Evolutionary conservation across 2,329 filamentous ascomycete species (phyloP).

Genomic region (Beauveria sp.): DNA sequence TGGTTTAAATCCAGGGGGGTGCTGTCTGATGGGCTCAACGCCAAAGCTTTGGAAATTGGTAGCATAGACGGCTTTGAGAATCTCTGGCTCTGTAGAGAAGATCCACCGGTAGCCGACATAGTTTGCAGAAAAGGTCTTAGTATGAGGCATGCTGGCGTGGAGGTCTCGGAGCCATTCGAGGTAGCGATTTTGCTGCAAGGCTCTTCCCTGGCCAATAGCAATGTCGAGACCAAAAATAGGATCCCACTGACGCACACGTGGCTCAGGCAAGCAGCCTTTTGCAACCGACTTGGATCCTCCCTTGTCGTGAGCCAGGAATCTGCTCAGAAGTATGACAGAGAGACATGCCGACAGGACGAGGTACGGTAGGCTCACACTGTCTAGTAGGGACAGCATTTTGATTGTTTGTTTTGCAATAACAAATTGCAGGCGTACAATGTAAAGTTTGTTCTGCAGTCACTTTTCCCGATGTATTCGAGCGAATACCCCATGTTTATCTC

Average conservation of each 20-base stretch:
- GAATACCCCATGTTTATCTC: too few species aligned
- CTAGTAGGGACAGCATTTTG: not conserved
- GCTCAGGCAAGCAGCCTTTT: slow-evolving; percentile 11
- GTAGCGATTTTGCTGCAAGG: slow-evolving; percentile 15
- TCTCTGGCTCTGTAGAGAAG: slow-evolving; percentile 17
- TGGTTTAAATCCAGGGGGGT: slow-evolving; percentile 14
- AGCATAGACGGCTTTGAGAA: slow-evolving; percentile 17
- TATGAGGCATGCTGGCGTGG: slow-evolving; percentile 12
- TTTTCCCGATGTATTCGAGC: too few species aligned
- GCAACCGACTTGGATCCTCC: not conserved
- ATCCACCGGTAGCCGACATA: slow-evolving; percentile 17
- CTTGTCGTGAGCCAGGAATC: not conserved
- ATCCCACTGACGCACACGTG: slow-evolving; percentile 14
- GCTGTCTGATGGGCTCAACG: slow-evolving; percentile 16
- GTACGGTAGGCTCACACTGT: not conserved
- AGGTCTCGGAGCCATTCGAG: slow-evolving; percentile 17
- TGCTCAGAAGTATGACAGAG: not conserved
- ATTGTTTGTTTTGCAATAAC: too few species aligned
- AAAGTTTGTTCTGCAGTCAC: too few species aligned
- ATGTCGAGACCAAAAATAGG: slow-evolving; percentile 16
- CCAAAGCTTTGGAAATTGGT: slow-evolving; percentile 18
- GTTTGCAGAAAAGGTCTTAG: slow-evolving; percentile 17
- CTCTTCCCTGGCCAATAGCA: slow-evolving; percentile 14
- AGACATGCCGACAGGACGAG: not conserved
- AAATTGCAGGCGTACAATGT: too few species aligned